Evolutionary conservation across 2,329 filamentous ascomycete genomes (phyloP).

Genomic region (Dactylellina haptotyla): DNA sequence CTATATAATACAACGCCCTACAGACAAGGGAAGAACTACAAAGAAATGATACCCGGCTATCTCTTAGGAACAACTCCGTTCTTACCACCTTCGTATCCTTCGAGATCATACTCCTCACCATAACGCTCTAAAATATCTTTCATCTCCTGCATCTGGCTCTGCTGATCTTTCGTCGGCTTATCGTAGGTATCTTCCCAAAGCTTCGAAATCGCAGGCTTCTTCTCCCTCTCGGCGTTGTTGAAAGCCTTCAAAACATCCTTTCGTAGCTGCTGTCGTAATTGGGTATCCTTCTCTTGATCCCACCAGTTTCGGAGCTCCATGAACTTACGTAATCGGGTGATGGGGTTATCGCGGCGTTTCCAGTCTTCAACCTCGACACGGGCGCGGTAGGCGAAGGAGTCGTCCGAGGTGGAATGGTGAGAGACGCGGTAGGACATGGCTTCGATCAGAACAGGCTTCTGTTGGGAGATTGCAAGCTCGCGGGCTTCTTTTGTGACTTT

Average conservation of each 20-base stretch:
- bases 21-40: neutral
- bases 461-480: slow-evolving; percentile 77
- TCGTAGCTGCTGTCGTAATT: slow-evolving; percentile 72
- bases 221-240: slow-evolving; percentile 80
- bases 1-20: neutral
- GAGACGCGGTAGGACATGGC: slow-evolving; percentile 98
- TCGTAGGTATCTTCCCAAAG: slow-evolving; percentile 93
- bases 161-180: slow-evolving; percentile 80
- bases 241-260: slow-evolving; percentile 87
- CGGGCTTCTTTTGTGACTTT: slow-evolving; percentile 82
- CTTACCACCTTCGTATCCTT: slow-evolving; percentile 77
- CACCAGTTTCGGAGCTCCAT: slow-evolving; percentile 84
- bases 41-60: slow-evolving; percentile 1
- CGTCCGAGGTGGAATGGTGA: slow-evolving; percentile 95
- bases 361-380: slow-evolving; percentile 93
- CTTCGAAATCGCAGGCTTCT: slow-evolving; percentile 75
- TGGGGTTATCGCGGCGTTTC: slow-evolving; percentile 89
- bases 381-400: slow-evolving; percentile 94
- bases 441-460: slow-evolving; percentile 78
- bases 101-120: slow-evolving; percentile 82
- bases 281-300: slow-evolving; percentile 84
- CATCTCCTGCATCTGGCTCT: slow-evolving; percentile 78
- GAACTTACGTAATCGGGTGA: slow-evolving; percentile 83
- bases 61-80: slow-evolving; percentile 63
- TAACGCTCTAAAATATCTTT: slow-evolving; percentile 75